These are phyloP conservation scores for Aspergillus leporis DNA, from an alignment of 495 filamentous ascomycete species.

Conservation along the genomic window DNA sequence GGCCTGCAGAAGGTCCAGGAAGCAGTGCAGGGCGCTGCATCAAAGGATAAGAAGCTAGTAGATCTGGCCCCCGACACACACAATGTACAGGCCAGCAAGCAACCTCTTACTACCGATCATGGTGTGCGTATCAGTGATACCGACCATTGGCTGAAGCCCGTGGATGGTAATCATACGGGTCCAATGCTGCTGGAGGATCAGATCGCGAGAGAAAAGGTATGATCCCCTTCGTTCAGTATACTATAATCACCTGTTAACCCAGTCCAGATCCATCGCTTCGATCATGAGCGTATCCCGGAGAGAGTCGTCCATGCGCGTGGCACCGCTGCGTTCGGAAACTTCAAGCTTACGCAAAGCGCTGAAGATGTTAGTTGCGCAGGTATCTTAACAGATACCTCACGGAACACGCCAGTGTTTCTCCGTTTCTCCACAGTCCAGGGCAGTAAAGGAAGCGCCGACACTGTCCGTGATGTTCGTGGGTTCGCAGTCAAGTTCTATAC, in stretches of 20 bases:
- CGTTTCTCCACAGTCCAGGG: constrained; percentile 86
- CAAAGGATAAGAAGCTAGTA: constrained; percentile 28
- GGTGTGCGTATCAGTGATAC: constrained; percentile 69
- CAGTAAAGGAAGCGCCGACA: constrained; percentile 74
- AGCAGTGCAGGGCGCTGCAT: constrained; percentile 25
- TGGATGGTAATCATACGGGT: constrained; percentile 25
- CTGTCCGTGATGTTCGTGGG: constrained; percentile 77
- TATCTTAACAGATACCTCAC: constrained; percentile 76
- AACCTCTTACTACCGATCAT: constrained; percentile 58
- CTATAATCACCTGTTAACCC: constrained; percentile 29
- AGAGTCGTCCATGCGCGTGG: constrained; percentile 89
- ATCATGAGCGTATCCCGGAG: constrained; percentile 87
- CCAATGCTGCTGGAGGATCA: constrained; percentile 71
- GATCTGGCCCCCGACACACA: constrained; percentile 16
- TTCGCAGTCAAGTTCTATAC: constrained; percentile 80
- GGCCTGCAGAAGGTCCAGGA: constrained; percentile 35
- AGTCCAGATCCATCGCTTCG: constrained; percentile 71
- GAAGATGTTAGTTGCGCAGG: constrained; percentile 69
- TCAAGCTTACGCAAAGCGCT: constrained; percentile 70
- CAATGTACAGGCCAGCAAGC: constrained; percentile 11
- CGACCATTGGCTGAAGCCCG: constrained; percentile 75
- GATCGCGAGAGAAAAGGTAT: constrained; percentile 74
- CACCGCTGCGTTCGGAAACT: constrained; percentile 79
- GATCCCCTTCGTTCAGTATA: too few relatives aligned
- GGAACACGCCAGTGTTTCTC: constrained; percentile 76